A percentile compares a stretch with the other conserved stretches of the same genome.
Conservation (phyloP, 2,329 filamentous ascomycete genomes). For the Aspergillus glaucus region DNA sequence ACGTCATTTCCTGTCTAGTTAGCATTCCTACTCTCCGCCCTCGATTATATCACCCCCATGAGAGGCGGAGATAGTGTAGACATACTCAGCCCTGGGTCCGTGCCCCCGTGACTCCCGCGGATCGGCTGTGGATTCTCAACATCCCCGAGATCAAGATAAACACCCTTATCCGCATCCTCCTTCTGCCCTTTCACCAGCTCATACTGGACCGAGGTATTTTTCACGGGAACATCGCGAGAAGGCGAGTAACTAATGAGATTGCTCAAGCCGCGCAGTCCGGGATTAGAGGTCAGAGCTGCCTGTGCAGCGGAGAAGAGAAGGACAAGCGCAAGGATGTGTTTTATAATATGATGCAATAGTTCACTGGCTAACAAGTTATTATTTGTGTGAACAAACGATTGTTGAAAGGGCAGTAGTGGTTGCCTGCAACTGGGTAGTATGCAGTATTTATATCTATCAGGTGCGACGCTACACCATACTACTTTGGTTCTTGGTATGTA, state of each 20-base stretch:
- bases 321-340: not conserved
- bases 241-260: conserved; percentile 36
- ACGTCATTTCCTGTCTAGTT: conserved; percentile 35
- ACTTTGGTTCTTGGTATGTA: too few relatives aligned
- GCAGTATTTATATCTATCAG: too few relatives aligned
- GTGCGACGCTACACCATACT: too few relatives aligned
- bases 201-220: conserved; percentile 31
- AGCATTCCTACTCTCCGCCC: too few relatives aligned
- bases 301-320: conserved; percentile 5
- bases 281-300: conserved; percentile 15
- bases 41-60: not conserved
- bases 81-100: conserved; percentile 48
- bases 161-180: conserved; percentile 44
- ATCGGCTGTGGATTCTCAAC: conserved; percentile 51
- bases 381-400: too few relatives aligned
- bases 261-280: conserved; percentile 22
- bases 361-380: too few relatives aligned
- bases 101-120: conserved; percentile 45
- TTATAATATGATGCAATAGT: not conserved
- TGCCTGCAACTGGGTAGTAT: too few relatives aligned
- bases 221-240: conserved; percentile 27
- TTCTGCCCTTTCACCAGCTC: conserved; percentile 47
- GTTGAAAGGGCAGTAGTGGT: too few relatives aligned
- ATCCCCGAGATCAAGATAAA: conserved; percentile 50
- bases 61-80: not conserved